A percentile compares a stretch with the other conserved stretches of the same genome.
These are phyloP conservation scores for rapeseed (Brassica napus) DNA, from an alignment of 345 rosid genomes.

Conservation along the genomic window DNA sequence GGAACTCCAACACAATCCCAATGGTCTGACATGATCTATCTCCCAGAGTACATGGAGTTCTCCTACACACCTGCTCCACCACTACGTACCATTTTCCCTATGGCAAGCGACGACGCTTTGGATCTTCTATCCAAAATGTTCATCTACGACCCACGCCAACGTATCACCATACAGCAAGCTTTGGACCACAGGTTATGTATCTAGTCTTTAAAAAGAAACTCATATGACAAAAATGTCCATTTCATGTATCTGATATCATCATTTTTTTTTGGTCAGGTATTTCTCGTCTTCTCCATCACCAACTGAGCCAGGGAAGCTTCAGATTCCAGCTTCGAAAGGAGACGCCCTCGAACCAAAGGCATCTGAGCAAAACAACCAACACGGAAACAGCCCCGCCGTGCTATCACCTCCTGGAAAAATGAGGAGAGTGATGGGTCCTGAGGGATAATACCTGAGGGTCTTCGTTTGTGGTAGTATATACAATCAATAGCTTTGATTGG, in stretches of 20 bases:
- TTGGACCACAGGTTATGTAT: slow-evolving; percentile 52
- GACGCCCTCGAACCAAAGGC: slow-evolving; percentile 37
- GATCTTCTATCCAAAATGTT: slow-evolving; percentile 61
- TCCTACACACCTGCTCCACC: slow-evolving; percentile 48
- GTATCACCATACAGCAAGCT: slow-evolving; percentile 60
- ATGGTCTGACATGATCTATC: slow-evolving; percentile 61
- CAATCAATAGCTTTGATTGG: slow-evolving; percentile 5
- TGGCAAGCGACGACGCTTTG: slow-evolving; percentile 58
- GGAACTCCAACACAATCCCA: slow-evolving; percentile 58
- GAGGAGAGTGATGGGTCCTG: slow-evolving; percentile 49
- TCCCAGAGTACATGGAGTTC: slow-evolving; percentile 60
- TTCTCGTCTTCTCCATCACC: slow-evolving; percentile 48
- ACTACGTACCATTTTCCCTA: slow-evolving; percentile 52
- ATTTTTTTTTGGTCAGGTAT: slow-evolving; percentile 26
- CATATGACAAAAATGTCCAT: neutral
- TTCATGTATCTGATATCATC: neutral
- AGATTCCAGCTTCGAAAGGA: slow-evolving; percentile 45
- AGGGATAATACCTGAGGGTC: slow-evolving; percentile 18
- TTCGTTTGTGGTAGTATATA: slow-evolving; percentile 2
- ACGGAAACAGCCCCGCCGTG: slow-evolving; percentile 34
- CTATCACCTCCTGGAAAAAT: slow-evolving; percentile 50
- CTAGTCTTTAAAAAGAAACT: neutral
- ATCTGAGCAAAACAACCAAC: slow-evolving; percentile 36
- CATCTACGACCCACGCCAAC: slow-evolving; percentile 53
- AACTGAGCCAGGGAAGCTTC: slow-evolving; percentile 48